Evolutionary conservation across 1,139 yeast species (phyloP).

Genomic region (Debaryomycetaceae sp.): DNA sequence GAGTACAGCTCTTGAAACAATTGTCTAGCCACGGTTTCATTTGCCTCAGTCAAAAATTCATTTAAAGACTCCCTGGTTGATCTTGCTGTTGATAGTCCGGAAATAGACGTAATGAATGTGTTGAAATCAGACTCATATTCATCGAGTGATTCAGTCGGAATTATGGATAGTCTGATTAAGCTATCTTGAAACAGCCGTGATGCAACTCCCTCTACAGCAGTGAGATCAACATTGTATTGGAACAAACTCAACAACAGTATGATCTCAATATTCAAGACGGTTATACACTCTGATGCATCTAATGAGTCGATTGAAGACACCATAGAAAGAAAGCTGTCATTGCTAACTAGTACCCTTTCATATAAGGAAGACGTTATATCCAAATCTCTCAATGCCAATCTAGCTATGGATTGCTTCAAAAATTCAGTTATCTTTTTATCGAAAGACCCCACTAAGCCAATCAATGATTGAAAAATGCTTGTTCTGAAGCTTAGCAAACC

Average conservation of each 20-base stretch:
- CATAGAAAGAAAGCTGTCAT: conserved; percentile 4
- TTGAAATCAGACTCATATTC: conserved; percentile 56
- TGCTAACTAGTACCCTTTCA: conserved; percentile 11
- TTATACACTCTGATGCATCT: conserved; percentile 13
- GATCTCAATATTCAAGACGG: conserved; percentile 16
- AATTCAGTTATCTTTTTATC: conserved; percentile 23
- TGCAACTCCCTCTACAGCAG: conserved; percentile 7
- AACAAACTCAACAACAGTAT: conserved; percentile 22
- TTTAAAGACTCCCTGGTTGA: conserved; percentile 52
- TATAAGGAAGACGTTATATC: conserved; percentile 13
- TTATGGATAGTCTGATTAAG: conserved; percentile 20
- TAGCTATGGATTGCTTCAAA: conserved; percentile 14
- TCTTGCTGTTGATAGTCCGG: conserved; percentile 54
- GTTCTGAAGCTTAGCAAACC: conserved; percentile 20
- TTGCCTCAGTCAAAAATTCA: conserved; percentile 48
- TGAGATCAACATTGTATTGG: conserved; percentile 24
- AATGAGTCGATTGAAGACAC: conserved; percentile 11
- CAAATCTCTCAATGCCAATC: conserved; percentile 20
- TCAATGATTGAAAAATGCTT: conserved; percentile 26
- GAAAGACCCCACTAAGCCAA: conserved; percentile 29
- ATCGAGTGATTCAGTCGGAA: conserved; percentile 26
- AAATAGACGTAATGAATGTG: conserved; percentile 64
- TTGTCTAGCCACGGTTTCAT: conserved; percentile 28
- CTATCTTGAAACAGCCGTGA: conserved; percentile 17
- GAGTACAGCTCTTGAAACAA: conserved; percentile 20